Percentiles rank a stretch among this genome's conserved stretches.
These are phyloP conservation scores for Wickerhamiella spandovensis DNA, from an alignment of 805 yeast species.

Conservation along the genomic window DNA sequence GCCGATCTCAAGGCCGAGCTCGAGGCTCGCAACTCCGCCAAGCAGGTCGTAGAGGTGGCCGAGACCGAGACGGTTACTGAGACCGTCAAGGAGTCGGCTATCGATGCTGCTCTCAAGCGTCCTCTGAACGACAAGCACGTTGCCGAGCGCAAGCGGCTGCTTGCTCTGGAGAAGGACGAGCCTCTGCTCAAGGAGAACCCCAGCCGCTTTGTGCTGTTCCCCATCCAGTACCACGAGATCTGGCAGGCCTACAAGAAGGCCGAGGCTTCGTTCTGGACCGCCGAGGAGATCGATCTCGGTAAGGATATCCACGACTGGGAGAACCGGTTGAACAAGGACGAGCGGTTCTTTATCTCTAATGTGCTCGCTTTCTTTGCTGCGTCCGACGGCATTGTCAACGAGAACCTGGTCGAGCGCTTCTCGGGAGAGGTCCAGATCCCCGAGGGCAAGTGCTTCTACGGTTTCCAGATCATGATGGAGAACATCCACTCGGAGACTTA, in stretches of 20 bases:
- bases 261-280: constrained; percentile 99
- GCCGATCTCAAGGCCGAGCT: constrained; percentile 14
- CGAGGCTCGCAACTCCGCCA: constrained; percentile 6
- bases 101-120: constrained; percentile 12
- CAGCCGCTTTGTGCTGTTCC: constrained; percentile 84
- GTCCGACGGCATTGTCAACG: constrained; percentile 96
- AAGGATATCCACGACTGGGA: constrained; percentile 93
- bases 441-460: constrained; percentile 97
- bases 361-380: constrained; percentile 97
- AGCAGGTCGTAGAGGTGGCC: constrained; percentile 22
- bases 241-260: constrained; percentile 99
- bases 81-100: constrained; percentile 1
- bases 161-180: constrained; percentile 72
- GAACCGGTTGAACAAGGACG: constrained; percentile 74
- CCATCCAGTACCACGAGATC: constrained; percentile 91
- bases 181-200: constrained; percentile 78
- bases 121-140: constrained; percentile 15
- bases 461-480: constrained; percentile 99
- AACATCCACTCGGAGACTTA: constrained; percentile 97
- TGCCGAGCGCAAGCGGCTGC: constrained; percentile 33
- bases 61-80: constrained; percentile 17
- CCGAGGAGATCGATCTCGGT: constrained; percentile 92
- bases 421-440: constrained; percentile 94
- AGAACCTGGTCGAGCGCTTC: constrained; percentile 92
- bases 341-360: constrained; percentile 81